A percentile compares a stretch with the other conserved stretches of the same genome.
Conservation (phyloP, 2,329 filamentous ascomycete genomes). For the Fusarium gaditjirri region DNA sequence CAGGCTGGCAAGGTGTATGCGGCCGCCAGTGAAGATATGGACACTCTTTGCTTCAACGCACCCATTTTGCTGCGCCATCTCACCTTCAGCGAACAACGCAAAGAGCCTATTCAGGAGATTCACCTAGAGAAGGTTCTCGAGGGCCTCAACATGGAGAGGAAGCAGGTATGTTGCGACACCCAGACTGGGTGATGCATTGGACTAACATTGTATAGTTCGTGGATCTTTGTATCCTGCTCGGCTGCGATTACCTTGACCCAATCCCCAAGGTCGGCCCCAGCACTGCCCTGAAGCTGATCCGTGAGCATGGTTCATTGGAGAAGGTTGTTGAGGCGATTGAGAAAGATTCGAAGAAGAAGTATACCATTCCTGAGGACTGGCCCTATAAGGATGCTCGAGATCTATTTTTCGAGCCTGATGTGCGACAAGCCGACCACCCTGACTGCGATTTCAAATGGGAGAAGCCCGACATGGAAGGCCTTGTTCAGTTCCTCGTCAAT, state of each 20-base stretch:
- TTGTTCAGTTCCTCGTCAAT: constrained; percentile 88
- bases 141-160: constrained; percentile 86
- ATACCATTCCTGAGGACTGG: constrained; percentile 93
- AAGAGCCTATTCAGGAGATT: constrained; percentile 97
- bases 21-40: constrained; percentile 98
- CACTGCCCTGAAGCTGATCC: constrained; percentile 93
- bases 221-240: constrained; percentile 95
- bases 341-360: constrained; percentile 81
- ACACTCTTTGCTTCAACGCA: constrained; percentile 93
- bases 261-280: constrained; percentile 93
- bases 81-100: constrained; percentile 96
- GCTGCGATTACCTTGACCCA: constrained; percentile 97
- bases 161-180: constrained; percentile 68
- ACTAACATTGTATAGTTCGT: constrained; percentile 74
- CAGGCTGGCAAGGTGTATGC: constrained; percentile 95
- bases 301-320: constrained; percentile 89
- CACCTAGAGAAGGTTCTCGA: constrained; percentile 87
- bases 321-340: constrained; percentile 85
- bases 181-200: neutral
- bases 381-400: constrained; percentile 91
- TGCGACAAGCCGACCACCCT: constrained; percentile 82
- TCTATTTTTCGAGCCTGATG: constrained; percentile 92
- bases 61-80: constrained; percentile 92
- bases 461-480: constrained; percentile 86
- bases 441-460: constrained; percentile 99